phyloP scores from a whole-genome alignment of 2,329 filamentous ascomycete species.

The Cryphonectria nitschkei region DNA sequence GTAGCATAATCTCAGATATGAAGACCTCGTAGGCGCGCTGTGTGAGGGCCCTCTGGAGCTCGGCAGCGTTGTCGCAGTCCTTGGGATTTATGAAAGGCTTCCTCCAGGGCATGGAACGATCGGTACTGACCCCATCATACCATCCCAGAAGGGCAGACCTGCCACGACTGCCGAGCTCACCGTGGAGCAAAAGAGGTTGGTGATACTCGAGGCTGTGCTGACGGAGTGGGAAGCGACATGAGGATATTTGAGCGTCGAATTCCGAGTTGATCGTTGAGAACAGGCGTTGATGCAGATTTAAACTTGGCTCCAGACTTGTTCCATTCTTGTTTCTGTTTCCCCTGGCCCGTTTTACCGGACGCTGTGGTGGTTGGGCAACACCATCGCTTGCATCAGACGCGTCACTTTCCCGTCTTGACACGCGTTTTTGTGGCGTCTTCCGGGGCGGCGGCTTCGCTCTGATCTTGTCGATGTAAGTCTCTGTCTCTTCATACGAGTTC shows the following conservation, averaged over 20 bases:
- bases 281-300: slow-evolving; percentile 32
- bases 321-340: neutral
- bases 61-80: slow-evolving; percentile 33
- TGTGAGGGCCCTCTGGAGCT: slow-evolving; percentile 50
- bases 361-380: neutral
- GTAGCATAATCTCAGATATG: slow-evolving; percentile 70
- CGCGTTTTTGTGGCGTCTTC: slow-evolving; percentile 5
- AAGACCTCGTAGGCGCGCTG: slow-evolving; percentile 67
- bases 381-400: slow-evolving; percentile 6
- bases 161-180: slow-evolving; percentile 33
- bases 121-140: slow-evolving; percentile 53
- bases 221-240: slow-evolving; percentile 34
- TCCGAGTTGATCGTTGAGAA: slow-evolving; percentile 28
- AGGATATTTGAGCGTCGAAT: slow-evolving; percentile 25
- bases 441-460: neutral
- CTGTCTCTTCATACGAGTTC: slow-evolving; percentile 10
- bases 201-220: slow-evolving; percentile 52
- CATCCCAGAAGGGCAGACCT: slow-evolving; percentile 50
- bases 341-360: slow-evolving; percentile 13
- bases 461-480: neutral
- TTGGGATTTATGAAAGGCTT: slow-evolving; percentile 58
- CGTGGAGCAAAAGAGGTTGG: slow-evolving; percentile 52
- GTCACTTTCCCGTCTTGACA: slow-evolving; percentile 8
- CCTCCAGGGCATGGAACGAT: slow-evolving; percentile 63
- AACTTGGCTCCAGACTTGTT: neutral